These are phyloP conservation scores for Fistulinella prunicolor DNA, from an alignment of 768 basidiomycete species.

Conservation along the genomic window DNA sequence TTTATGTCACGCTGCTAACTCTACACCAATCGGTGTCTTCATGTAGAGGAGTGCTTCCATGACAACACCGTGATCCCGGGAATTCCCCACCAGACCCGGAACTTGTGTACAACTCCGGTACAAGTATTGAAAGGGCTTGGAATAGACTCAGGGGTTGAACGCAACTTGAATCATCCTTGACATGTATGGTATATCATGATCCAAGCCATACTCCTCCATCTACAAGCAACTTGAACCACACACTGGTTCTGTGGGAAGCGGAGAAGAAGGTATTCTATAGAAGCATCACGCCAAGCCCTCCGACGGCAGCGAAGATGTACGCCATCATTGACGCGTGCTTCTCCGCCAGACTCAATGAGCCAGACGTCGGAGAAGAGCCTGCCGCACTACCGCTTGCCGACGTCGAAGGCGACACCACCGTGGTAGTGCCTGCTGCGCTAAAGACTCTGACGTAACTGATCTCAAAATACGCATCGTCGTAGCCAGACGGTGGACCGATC, in stretches of 20 bases:
- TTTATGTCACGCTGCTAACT: too few relatives aligned
- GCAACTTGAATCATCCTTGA: too few relatives aligned
- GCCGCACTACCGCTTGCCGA: slow-evolving; percentile 15
- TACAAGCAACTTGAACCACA: too few relatives aligned
- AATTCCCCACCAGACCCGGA: too few relatives aligned
- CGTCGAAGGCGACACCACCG: slow-evolving; percentile 21
- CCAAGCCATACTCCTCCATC: too few relatives aligned
- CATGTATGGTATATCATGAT: too few relatives aligned
- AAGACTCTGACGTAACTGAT: slow-evolving; percentile 57
- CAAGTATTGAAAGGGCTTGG: too few relatives aligned
- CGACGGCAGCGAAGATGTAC: slow-evolving; percentile 9
- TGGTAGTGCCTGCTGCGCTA: slow-evolving; percentile 32
- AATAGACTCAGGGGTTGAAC: too few relatives aligned
- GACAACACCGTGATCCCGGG: too few relatives aligned
- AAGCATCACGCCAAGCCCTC: slow-evolving; percentile 17
- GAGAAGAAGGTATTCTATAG: neutral
- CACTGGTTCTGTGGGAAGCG: neutral
- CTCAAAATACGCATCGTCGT: slow-evolving; percentile 71
- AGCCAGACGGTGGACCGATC: slow-evolving; percentile 57
- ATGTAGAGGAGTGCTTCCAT: too few relatives aligned
- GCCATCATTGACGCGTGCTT: slow-evolving; percentile 5
- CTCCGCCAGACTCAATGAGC: slow-evolving; percentile 12
- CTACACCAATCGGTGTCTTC: too few relatives aligned
- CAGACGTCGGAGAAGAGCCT: slow-evolving; percentile 1
- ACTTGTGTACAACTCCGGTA: too few relatives aligned